phyloP scores from a whole-genome alignment of 2,329 filamentous ascomycete species.

The Orbilia brochopaga region DNA sequence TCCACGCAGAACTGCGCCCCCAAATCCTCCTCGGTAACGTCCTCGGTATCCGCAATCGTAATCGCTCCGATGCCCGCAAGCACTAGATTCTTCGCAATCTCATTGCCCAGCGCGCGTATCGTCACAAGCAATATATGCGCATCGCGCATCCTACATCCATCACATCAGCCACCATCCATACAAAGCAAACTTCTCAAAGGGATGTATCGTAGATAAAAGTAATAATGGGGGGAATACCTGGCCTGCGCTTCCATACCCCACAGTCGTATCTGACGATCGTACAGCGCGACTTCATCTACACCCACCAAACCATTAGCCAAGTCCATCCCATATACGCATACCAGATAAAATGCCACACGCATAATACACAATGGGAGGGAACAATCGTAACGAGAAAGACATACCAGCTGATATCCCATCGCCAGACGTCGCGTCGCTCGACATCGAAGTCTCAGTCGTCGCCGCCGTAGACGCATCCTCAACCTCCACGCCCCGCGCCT shows the following conservation, averaged over 20 bases:
- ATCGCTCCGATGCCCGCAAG: conserved; percentile 89
- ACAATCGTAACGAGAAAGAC: no score
- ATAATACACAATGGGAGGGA: no score
- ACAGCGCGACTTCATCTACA: conserved; percentile 90
- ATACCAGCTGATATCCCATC: conserved; percentile 42
- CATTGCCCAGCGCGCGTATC: conserved; percentile 84
- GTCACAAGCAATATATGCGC: conserved; percentile 89
- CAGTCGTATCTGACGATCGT: conserved; percentile 94
- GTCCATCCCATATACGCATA: no score
- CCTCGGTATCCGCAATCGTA: conserved; percentile 80
- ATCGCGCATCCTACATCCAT: conserved; percentile 71
- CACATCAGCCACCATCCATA: neutral
- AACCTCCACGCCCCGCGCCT: conserved; percentile 58
- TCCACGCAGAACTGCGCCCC: conserved; percentile 83
- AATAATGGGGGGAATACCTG: no score
- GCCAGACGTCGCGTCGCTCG: conserved; percentile 63
- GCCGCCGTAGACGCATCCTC: conserved; percentile 69
- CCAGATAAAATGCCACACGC: no score
- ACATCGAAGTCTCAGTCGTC: no score
- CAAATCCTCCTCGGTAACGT: conserved; percentile 78
- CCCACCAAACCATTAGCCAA: conserved; percentile 1
- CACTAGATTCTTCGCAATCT: conserved; percentile 96
- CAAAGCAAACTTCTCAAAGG: neutral
- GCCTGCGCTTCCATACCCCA: conserved; percentile 97
- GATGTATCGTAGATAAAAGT: no score